Percentiles rank a stretch among this genome's conserved stretches.
Conservation (phyloP, 2,329 filamentous ascomycete genomes). For the Paradendryphiella salina region DNA sequence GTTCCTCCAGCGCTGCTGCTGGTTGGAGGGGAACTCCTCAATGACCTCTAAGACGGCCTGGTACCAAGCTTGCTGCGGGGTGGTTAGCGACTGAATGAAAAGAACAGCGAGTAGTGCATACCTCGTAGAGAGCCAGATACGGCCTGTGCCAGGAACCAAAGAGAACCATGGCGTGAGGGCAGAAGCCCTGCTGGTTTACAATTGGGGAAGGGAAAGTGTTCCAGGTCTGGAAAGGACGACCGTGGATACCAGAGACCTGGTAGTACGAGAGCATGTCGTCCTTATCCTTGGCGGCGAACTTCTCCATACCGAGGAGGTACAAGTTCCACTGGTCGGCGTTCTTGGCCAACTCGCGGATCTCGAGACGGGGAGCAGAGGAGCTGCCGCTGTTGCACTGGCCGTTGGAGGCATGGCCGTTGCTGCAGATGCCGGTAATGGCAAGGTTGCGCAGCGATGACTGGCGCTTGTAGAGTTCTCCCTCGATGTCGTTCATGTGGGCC, state of each 20-base stretch:
- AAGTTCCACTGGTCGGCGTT: constrained; percentile 70
- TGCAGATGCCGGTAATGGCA: constrained; percentile 38
- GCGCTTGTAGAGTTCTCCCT: constrained; percentile 29
- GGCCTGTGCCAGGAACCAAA: constrained; percentile 85
- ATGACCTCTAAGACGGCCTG: constrained; percentile 48
- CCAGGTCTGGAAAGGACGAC: constrained; percentile 67
- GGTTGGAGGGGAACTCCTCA: constrained; percentile 46
- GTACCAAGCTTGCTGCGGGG: constrained; percentile 49
- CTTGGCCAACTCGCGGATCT: constrained; percentile 69
- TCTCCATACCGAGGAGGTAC: constrained; percentile 73
- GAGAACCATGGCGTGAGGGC: constrained; percentile 72
- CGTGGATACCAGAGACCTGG: constrained; percentile 78
- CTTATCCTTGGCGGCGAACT: constrained; percentile 70
- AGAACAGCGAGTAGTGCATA: constrained; percentile 27
- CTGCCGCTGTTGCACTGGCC: constrained; percentile 32
- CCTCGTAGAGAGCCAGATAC: constrained; percentile 68
- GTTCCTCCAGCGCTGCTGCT: constrained; percentile 46
- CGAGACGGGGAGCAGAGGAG: constrained; percentile 56
- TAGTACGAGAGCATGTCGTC: constrained; percentile 72
- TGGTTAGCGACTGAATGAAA: background rate
- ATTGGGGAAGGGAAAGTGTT: constrained; percentile 49
- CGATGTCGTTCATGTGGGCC: constrained; percentile 32
- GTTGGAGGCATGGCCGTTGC: constrained; percentile 26
- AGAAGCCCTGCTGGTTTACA: constrained; percentile 68
- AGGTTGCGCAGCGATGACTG: constrained; percentile 22